Conservation (phyloP, 352 stramenopile genomes). For the Globisporangium radiosum region DNA sequence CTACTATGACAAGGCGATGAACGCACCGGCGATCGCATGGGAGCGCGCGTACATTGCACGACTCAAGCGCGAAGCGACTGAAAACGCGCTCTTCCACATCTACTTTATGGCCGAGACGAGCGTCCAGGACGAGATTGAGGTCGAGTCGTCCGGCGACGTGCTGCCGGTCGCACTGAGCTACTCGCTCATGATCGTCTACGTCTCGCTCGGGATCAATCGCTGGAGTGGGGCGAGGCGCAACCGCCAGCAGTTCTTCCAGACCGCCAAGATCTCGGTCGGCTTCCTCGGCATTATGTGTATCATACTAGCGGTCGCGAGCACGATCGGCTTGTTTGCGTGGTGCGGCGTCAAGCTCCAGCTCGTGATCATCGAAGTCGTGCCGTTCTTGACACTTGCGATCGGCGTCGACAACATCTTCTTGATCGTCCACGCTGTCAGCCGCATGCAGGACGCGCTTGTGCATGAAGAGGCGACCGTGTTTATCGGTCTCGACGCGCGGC, state of each 20-base stretch:
- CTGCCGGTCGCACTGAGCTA: constrained; percentile 47
- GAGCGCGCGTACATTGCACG: constrained; percentile 54
- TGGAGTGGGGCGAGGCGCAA: constrained; percentile 25
- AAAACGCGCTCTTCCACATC: constrained; percentile 54
- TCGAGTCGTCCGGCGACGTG: constrained; percentile 38
- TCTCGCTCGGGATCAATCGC: constrained; percentile 59
- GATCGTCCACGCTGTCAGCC: constrained; percentile 45
- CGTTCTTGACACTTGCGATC: constrained; percentile 59
- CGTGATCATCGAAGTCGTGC: constrained; percentile 61
- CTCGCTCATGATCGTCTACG: constrained; percentile 61
- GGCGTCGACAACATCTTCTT: constrained; percentile 71
- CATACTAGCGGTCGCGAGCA: constrained; percentile 48
- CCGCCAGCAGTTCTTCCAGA: constrained; percentile 39
- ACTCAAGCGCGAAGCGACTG: constrained; percentile 41
- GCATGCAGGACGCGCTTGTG: constrained; percentile 39
- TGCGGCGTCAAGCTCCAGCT: constrained; percentile 53
- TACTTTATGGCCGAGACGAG: constrained; percentile 61
- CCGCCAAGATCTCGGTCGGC: constrained; percentile 53
- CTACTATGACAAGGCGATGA: constrained; percentile 38
- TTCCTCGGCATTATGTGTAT: constrained; percentile 64
- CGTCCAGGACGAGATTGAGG: constrained; percentile 49
- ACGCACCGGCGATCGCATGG: constrained; percentile 49
- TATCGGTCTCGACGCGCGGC: constrained; percentile 34
- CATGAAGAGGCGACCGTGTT: constrained; percentile 46
- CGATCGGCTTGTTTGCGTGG: constrained; percentile 67